Base-by-base conservation (phyloP, 2,329 filamentous ascomycete genomes). In the Malbranchea cinnamomea region DNA sequence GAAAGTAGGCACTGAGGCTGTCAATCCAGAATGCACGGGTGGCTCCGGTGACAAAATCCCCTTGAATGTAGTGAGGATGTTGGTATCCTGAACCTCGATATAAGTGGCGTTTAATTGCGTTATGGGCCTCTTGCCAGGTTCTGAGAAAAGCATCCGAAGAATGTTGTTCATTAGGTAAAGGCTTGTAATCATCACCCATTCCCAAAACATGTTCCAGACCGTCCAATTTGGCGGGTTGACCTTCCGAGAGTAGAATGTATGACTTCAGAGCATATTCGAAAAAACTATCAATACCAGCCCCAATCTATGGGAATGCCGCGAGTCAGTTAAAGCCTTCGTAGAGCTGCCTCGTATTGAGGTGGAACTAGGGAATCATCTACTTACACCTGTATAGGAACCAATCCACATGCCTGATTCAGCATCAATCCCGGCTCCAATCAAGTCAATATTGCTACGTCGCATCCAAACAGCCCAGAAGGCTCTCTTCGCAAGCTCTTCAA, bases 391-490 rank as follows among this genome's bases (percentile, higher is more conserved):
- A 50, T 82, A 85, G 2, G 80, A 69, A 6, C 78, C 78, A 19
- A 89, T 76, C 89, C 89, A 98, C 41, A 78, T 67, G 0, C 87
- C 89, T 16, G 74, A 78, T 49, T 95, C 87, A 1, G 84, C 82
- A 56, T 93, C 87, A 37, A 98, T 84, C 2, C 85, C 87, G 34
- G 83, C 79, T 5, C 87, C 89, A 38, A 98, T 77, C 14, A 98
- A 64, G 3, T 82, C 83, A 44, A 93, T 82, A 23, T 74, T 70
- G 50, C 82, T 94, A 39, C 85, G 71, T 33, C 81, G 68, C 24
- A 76, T 65, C 89, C 89, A 98, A n/a, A 98, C 82, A 14, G 85
- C 79, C 84, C 87, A 94, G 47, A 98, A 98, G 1, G 89, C 87
- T 33, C 80, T 67, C 54, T 95, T 95, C 1, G 82, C 87, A 10